Evolutionary conservation across 345 rosid genomes (phyloP), one percentile per base, ranked within the genome.

Genomic region (Lenwebbia sp.): DNA sequence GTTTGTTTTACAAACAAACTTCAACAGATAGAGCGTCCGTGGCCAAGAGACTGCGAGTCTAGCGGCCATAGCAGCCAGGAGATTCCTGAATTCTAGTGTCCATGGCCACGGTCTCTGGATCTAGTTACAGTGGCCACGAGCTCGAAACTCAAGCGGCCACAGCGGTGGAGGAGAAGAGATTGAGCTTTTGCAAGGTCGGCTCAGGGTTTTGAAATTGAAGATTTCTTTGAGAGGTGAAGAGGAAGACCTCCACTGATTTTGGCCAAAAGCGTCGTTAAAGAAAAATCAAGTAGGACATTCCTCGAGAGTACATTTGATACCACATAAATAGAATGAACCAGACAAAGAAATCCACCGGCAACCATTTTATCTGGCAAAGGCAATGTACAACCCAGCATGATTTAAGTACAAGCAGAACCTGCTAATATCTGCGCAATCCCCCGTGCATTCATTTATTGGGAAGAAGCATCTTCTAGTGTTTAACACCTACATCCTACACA

Each of bases 401-500:
- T 65, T 37, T 54, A 30, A 15, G 21, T 30, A 30, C 76, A 65
- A 65, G 76, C 76, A 65, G 76, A 65, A 65, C 44, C 56, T 7
- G 44, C 56, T 22, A 82, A 82, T 51, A 51, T 51, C 40, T 44
- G 10, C 15, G 56, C 9, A 28, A n/a, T 82, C 84, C 14, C 2
- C 33, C 25, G 4, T 51, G 40, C 25, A 82, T 28, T 50, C 56
- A 51, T 37, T 82, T 33, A 51, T 50, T 51, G 25, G 54, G 44
- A 51, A 82, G 26, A 51, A 82, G 84, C 22, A 51, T 82, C 30
- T 10, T 15, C 41, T 41, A 82, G 41, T 17, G 90, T 94, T 65
- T 65, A 33, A 65, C 76, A 65, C 76, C 33, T 41, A 22, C 96
- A 94, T 88, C 93, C 95, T 23, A 44, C 47, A 6, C 9, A 44